Conservation (phyloP, 257 asterid species). For the Przewalskia tangutica region DNA sequence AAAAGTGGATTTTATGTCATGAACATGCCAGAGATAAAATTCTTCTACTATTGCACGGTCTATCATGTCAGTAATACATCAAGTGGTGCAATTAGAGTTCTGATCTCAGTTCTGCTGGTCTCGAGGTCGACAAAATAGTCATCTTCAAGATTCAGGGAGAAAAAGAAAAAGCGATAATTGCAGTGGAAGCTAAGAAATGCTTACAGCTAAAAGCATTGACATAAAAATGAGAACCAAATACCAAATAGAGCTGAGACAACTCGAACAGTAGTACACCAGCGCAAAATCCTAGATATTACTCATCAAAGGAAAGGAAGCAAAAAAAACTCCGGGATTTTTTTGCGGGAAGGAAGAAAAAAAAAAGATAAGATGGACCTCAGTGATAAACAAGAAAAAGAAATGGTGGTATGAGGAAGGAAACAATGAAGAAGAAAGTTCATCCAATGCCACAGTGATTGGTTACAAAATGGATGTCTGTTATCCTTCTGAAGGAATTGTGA, state of each 20-base stretch:
- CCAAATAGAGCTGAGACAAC: neutral
- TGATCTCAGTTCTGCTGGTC: neutral
- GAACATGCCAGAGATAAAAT: neutral
- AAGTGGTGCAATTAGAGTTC: neutral
- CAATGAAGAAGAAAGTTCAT: neutral
- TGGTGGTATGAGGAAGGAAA: neutral
- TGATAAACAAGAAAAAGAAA: neutral
- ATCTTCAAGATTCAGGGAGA: neutral
- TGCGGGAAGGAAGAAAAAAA: neutral
- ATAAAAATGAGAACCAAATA: neutral
- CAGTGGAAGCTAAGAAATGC: conserved; percentile 2
- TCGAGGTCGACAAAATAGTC: neutral
- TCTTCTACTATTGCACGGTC: neutral
- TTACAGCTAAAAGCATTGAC: neutral
- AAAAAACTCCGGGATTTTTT: neutral
- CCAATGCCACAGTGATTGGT: neutral
- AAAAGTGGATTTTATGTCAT: neutral
- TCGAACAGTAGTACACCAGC: neutral
- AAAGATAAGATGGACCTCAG: neutral
- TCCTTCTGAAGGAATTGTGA: neutral
- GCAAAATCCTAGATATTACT: neutral
- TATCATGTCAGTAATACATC: neutral
- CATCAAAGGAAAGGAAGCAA: neutral
- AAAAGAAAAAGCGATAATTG: neutral
- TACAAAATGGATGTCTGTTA: neutral